Conservation (phyloP, 371 early-diverging fungal genomes). For the Lichtheimia hyalospora region DNA sequence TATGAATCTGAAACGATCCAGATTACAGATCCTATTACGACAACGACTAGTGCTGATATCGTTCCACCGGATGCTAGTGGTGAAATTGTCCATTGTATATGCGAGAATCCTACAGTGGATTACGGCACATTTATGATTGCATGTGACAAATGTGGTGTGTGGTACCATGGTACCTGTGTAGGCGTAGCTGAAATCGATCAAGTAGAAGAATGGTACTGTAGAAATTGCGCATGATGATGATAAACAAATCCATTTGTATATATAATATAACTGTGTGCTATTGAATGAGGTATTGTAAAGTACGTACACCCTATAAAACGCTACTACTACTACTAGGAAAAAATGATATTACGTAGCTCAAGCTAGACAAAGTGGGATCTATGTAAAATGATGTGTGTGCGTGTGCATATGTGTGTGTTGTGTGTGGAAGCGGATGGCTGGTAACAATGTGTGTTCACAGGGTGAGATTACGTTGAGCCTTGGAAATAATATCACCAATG, state of each 20-base stretch:
- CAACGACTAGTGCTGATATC: neutral
- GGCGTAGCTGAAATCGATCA: constrained; percentile 54
- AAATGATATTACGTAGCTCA: no score
- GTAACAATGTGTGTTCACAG: neutral
- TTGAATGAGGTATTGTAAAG: no score
- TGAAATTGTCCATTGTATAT: constrained; percentile 69
- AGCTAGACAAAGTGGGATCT: no score
- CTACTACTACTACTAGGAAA: no score
- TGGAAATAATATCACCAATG: constrained; percentile 8
- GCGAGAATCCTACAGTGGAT: constrained; percentile 64
- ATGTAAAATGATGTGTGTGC: neutral
- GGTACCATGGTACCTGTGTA: constrained; percentile 81
- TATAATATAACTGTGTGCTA: no score
- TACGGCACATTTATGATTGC: constrained; percentile 81
- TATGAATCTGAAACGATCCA: no score
- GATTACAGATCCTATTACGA: neutral
- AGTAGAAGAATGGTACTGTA: constrained; percentile 48
- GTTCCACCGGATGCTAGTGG: neutral
- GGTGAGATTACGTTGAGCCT: constrained; percentile 6
- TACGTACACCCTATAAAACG: no score
- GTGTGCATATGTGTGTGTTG: neutral
- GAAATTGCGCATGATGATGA: neutral
- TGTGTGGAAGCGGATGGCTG: no score
- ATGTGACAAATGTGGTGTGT: constrained; percentile 71
- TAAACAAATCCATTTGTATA: no score